Conservation (phyloP, 2,329 filamentous ascomycete genomes). For the Lachnellula occidentalis region DNA sequence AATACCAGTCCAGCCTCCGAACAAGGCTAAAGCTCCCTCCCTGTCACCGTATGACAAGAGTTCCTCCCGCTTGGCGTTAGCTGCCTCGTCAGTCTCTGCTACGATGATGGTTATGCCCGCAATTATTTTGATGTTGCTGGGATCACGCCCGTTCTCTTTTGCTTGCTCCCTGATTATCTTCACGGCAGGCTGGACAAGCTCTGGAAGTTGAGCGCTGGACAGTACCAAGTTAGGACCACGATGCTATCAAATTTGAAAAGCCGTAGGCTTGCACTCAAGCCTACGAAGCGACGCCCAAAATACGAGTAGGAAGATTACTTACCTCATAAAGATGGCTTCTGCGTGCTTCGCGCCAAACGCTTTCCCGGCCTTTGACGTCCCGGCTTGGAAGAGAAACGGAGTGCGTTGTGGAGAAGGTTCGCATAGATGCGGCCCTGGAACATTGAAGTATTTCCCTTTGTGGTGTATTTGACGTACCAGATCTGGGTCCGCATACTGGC, state of each 20-base stretch:
- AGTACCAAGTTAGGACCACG: conserved; percentile 52
- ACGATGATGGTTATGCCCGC: conserved; percentile 43
- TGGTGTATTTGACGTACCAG: conserved; percentile 54
- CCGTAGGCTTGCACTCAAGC: too few species aligned
- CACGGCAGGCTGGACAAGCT: not conserved
- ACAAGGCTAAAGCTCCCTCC: conserved; percentile 62
- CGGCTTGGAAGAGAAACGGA: conserved; percentile 49
- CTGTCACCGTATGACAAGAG: conserved; percentile 53
- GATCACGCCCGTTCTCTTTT: conserved; percentile 47
- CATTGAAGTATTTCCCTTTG: conserved; percentile 53
- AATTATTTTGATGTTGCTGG: conserved; percentile 31
- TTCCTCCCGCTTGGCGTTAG: conserved; percentile 54
- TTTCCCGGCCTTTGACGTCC: conserved; percentile 60
- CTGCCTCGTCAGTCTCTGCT: conserved; percentile 59
- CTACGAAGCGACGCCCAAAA: too few species aligned
- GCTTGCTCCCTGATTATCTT: conserved; percentile 32
- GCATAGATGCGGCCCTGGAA: conserved; percentile 57
- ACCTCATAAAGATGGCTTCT: conserved; percentile 55
- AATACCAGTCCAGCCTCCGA: conserved; percentile 69
- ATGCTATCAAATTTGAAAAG: too few species aligned
- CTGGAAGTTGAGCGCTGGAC: conserved; percentile 36
- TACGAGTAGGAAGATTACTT: too few species aligned
- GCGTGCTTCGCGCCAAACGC: conserved; percentile 62
- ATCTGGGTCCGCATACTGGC: conserved; percentile 38
- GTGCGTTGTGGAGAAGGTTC: conserved; percentile 20